Conservation (phyloP, 2,329 filamentous ascomycete genomes). For the Hortaea sp. region DNA sequence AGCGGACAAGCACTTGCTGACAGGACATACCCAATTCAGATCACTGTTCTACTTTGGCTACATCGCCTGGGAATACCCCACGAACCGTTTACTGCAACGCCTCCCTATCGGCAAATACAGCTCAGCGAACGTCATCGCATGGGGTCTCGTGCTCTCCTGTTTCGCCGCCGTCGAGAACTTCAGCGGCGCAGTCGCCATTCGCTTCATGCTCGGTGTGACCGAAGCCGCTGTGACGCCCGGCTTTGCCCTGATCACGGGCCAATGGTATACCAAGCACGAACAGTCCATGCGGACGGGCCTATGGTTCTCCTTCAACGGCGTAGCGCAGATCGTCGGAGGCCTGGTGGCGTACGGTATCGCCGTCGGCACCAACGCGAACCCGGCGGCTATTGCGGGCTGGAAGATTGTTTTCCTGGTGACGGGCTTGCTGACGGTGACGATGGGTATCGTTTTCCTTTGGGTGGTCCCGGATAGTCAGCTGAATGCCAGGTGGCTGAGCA, state of each 20-base stretch:
- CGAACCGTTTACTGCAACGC: slow-evolving; percentile 52
- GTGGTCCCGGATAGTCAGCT: slow-evolving; percentile 50
- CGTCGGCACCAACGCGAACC: slow-evolving; percentile 43
- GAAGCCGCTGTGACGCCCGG: slow-evolving; percentile 60
- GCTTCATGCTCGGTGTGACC: slow-evolving; percentile 59
- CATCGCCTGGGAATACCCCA: slow-evolving; percentile 52
- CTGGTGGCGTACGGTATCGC: slow-evolving; percentile 55
- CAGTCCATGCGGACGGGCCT: slow-evolving; percentile 53
- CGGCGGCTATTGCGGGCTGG: slow-evolving; percentile 52
- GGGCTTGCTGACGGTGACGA: slow-evolving; percentile 31
- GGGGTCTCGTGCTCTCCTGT: slow-evolving; percentile 51
- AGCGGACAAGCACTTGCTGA: neutral
- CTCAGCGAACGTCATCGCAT: slow-evolving; percentile 53
- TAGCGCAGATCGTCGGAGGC: slow-evolving; percentile 54
- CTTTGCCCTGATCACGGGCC: slow-evolving; percentile 56
- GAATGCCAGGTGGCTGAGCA: slow-evolving; percentile 52
- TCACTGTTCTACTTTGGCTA: slow-evolving; percentile 42
- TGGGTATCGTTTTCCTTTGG: slow-evolving; percentile 36
- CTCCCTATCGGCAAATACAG: slow-evolving; percentile 59
- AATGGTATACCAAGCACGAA: slow-evolving; percentile 64
- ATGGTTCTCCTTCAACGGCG: slow-evolving; percentile 61
- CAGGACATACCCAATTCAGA: slow-evolving; percentile 12
- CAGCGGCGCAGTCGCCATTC: slow-evolving; percentile 51
- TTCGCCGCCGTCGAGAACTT: slow-evolving; percentile 55
- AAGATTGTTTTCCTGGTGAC: slow-evolving; percentile 47